These are phyloP conservation scores for Acorus calamus DNA, from an alignment of 106 monocot species.

Conservation along the genomic window DNA sequence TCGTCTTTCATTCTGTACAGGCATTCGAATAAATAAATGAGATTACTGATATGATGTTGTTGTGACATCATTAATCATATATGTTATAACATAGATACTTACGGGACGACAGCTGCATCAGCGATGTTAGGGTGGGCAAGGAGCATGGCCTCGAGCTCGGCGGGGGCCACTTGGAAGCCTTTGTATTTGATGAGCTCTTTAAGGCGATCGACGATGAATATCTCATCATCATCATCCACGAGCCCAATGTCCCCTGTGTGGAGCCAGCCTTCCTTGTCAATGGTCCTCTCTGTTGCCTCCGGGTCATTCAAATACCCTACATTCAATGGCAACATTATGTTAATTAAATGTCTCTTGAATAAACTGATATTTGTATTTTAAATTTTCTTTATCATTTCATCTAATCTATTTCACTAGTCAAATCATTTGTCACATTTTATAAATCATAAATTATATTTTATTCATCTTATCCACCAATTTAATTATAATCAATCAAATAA, in stretches of 20 bases:
- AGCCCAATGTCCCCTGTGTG: constrained; percentile 84
- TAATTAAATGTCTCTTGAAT: no score
- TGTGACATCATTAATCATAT: no score
- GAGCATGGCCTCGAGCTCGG: constrained; percentile 59
- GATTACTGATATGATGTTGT: no score
- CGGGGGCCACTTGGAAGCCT: constrained; percentile 57
- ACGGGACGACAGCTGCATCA: constrained; percentile 51
- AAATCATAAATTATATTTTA: no score
- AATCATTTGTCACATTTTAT: no score
- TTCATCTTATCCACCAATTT: no score
- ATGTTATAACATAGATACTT: neutral
- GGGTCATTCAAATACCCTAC: constrained; percentile 78
- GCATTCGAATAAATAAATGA: no score
- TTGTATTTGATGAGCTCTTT: constrained; percentile 94
- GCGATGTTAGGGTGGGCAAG: constrained; percentile 39
- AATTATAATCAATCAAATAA: no score
- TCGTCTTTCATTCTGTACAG: constrained; percentile 48
- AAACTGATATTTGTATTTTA: no score
- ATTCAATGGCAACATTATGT: neutral
- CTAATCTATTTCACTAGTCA: no score
- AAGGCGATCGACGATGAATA: constrained; percentile 85
- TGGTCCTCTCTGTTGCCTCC: constrained; percentile 63
- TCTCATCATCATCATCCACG: constrained; percentile 76
- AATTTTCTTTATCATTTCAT: no score
- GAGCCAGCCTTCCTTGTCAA: constrained; percentile 80